These are phyloP conservation scores for Alternaria burnsii DNA, from an alignment of 2,329 filamentous ascomycete genomes.

Conservation along the genomic window DNA sequence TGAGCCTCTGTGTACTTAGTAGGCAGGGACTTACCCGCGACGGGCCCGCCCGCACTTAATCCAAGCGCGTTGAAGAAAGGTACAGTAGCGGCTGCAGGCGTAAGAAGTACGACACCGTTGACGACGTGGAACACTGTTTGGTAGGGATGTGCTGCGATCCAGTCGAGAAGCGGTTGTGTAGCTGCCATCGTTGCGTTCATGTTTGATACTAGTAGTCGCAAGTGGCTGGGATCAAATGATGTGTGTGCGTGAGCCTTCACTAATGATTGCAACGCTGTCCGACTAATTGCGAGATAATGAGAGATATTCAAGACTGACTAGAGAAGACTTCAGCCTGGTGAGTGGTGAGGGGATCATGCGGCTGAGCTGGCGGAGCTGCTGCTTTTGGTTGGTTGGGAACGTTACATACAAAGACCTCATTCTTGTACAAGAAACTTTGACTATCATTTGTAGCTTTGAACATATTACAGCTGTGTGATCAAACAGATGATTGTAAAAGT, in stretches of 20 bases:
- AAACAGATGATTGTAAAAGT: too few species aligned
- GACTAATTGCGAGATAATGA: background rate
- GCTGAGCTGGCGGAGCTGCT: background rate
- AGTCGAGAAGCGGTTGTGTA: conserved; percentile 21
- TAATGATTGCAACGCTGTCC: background rate
- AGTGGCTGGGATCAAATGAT: background rate
- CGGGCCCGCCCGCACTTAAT: conserved; percentile 31
- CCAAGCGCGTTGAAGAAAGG: conserved; percentile 35
- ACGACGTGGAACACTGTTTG: conserved; percentile 36
- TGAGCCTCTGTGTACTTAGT: background rate
- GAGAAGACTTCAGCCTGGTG: background rate
- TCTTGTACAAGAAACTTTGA: too few species aligned
- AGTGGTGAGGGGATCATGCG: conserved; percentile 1
- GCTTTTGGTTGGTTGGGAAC: conserved; percentile 10
- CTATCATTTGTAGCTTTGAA: too few species aligned
- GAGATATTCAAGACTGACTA: background rate
- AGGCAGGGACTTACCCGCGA: conserved; percentile 25
- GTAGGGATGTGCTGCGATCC: conserved; percentile 35
- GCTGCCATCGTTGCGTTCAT: conserved; percentile 6
- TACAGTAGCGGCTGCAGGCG: conserved; percentile 32
- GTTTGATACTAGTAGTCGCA: background rate
- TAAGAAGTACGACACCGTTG: conserved; percentile 33
- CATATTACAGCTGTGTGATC: too few species aligned
- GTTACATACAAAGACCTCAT: background rate
- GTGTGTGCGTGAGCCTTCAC: background rate